Evolutionary conservation across 2,329 filamentous ascomycete genomes (phyloP), one percentile per base, ranked within the genome.

Genomic region (Stemphylium lycopersici): DNA sequence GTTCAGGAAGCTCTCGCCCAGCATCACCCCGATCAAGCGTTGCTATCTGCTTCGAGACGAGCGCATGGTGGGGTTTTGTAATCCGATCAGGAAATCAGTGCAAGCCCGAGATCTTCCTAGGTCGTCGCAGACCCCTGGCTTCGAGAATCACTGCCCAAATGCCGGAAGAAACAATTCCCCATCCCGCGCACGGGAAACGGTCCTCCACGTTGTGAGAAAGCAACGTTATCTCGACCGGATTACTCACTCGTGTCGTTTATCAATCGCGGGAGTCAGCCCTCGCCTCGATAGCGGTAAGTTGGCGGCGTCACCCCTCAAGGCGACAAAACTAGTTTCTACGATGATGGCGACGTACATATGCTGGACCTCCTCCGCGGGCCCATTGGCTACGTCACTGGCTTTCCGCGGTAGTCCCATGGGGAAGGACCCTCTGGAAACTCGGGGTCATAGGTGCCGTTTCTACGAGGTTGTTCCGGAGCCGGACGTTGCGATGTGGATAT

Each of bases 81-180:
- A 34, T 44, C 33, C 29, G 29, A 26, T 48, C 48, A 41, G 45
- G 42, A 44, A 57, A 40, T 50, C 29, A 26, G 29, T 43, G 41
- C 53, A 45, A 45, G 38, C 48, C 59, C 53, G 48, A 51, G 4
- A 50, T 55, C 41, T 51, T 36, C 48, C 54, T 55, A 54, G 48
- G 37, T 20, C 16, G 7, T 8, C 48, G 56, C 51, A 47, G 56
- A 62, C 59, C 56, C 44, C n/a, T 29, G 46, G 39, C 43, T 44
- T 44, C 52, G 37, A 44, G 41, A 51, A 39, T 34, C 32, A 33
- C 34, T 24, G 38, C 37, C 41, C 43, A 59, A 26, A 22, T 40
- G 41, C 52, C 41, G 52, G 37, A 45, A 41, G 36, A 55, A 46
- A 33, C 46, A 51, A 45, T 32, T 24, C 24, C 22, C 24, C 39